Evolutionary conservation across 148 eudicot species (phyloP), one percentile per base, ranked within the genome.

Genomic region (Chenopodium quinoa): DNA sequence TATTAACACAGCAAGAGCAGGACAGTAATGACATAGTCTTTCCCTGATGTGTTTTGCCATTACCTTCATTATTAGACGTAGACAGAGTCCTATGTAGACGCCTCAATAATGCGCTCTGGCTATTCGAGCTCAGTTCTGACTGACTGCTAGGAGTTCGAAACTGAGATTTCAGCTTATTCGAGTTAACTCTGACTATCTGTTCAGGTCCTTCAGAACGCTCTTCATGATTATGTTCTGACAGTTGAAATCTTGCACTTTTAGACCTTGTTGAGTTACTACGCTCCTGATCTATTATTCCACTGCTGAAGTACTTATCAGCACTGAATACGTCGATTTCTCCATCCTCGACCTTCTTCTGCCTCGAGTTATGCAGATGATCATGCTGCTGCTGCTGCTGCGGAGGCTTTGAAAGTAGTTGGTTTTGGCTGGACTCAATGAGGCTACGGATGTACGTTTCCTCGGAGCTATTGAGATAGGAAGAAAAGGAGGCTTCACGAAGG

Each of bases 271-370:
- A 9, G 46, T 23, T 54, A 23, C 71, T 32, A 65, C 20, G 37
- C 84, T 81, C 78, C 29, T 73, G 75, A 27, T 75, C 81, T 31
- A 84, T 76, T 31, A 84, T 76, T 14, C 56, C 81, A 17, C 81
- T 93, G 50, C 82, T 88, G 85, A 90, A 93, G 87, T 93, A 93
- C 80, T 84, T 93, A 44, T 91, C 92, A 2, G 98, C 98, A 16
- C 87, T 85, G 63, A 94, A 94, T 13, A 92, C 87, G 23, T 84
- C 93, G 27, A 94, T 88, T 80, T 94, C 98, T 67, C 77, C 85
- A 37, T 91, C 89, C 16, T 86, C 89, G 7, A 25, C 50, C 75
- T 73, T 75, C 82, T 85, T 88, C 25, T 29, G 72, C 48, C 77
- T 85, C 14, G 73, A 74, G 37, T 68, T 76, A 10, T 79, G 72